Conservation (phyloP, 441 rosid species). For the Erodium texanum region DNA sequence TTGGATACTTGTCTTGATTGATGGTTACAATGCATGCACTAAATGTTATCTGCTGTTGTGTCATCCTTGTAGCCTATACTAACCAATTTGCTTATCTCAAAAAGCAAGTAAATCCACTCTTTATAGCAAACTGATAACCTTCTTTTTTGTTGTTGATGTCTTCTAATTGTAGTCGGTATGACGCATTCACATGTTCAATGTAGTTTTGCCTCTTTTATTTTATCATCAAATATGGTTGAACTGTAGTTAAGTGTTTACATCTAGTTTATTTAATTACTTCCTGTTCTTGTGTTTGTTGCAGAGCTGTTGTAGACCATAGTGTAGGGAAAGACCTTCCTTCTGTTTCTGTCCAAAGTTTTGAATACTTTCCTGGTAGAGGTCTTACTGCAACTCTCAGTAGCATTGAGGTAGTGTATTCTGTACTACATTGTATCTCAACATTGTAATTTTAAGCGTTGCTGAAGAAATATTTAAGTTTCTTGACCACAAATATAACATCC, state of each 20-base stretch:
- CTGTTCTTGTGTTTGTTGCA: constrained; percentile 30
- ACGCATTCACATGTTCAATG: neutral
- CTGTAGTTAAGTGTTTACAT: constrained; percentile 5
- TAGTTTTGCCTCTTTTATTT: neutral
- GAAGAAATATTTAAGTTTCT: neutral
- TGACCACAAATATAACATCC: neutral
- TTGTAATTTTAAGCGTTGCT: neutral
- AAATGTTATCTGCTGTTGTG: too few species aligned
- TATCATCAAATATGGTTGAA: neutral
- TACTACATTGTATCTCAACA: constrained; percentile 2
- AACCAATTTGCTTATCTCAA: too few species aligned
- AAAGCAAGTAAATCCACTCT: too few species aligned
- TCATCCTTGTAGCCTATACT: too few species aligned
- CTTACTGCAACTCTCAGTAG: constrained; percentile 73
- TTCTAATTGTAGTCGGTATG: neutral
- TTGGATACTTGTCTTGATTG: neutral
- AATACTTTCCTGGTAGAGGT: constrained; percentile 89
- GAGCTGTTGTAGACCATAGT: constrained; percentile 95
- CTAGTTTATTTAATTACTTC: constrained; percentile 13
- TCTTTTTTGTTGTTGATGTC: neutral
- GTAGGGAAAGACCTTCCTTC: constrained; percentile 78
- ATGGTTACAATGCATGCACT: neutral
- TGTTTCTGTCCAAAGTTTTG: constrained; percentile 67
- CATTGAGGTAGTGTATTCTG: constrained; percentile 43
- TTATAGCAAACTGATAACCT: too few species aligned